Conservation (phyloP, 805 yeast species). For the Pichia heedii region DNA sequence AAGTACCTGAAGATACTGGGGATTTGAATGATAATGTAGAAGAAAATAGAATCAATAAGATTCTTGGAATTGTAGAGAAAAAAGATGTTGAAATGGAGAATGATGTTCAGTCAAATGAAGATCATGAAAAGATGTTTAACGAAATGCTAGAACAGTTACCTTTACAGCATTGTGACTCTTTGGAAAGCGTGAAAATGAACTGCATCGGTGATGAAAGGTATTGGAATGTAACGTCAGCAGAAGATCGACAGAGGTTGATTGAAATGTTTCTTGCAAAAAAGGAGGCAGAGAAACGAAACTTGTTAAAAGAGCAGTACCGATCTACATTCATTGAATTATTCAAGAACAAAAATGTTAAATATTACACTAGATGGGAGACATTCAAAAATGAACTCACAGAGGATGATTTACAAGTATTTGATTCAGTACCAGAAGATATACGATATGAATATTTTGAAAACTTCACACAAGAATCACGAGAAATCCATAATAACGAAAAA, state of each 20-base stretch:
- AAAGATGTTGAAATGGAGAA: not conserved
- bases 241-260: slow-evolving; percentile 49
- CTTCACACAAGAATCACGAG: slow-evolving; percentile 4
- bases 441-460: slow-evolving; percentile 30
- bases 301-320: slow-evolving; percentile 48
- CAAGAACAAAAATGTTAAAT: slow-evolving; percentile 34
- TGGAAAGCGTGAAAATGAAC: slow-evolving; percentile 50
- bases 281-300: slow-evolving; percentile 40
- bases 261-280: slow-evolving; percentile 53
- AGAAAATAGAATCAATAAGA: not conserved
- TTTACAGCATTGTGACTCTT: too few relatives aligned
- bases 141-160: slow-evolving; percentile 53
- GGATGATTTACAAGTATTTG: slow-evolving; percentile 10
- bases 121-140: slow-evolving; percentile 29
- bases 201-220: slow-evolving; percentile 54
- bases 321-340: slow-evolving; percentile 43
- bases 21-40: not conserved
- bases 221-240: slow-evolving; percentile 57
- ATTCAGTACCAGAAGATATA: slow-evolving; percentile 36
- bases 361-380: slow-evolving; percentile 55
- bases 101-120: slow-evolving; percentile 1
- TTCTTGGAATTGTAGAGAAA: not conserved
- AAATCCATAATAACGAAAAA: slow-evolving; percentile 33
- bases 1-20: not conserved
- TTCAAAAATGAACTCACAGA: slow-evolving; percentile 29